Conservation (phyloP, 2,329 filamentous ascomycete genomes). For the Domatiomyces globalis region DNA sequence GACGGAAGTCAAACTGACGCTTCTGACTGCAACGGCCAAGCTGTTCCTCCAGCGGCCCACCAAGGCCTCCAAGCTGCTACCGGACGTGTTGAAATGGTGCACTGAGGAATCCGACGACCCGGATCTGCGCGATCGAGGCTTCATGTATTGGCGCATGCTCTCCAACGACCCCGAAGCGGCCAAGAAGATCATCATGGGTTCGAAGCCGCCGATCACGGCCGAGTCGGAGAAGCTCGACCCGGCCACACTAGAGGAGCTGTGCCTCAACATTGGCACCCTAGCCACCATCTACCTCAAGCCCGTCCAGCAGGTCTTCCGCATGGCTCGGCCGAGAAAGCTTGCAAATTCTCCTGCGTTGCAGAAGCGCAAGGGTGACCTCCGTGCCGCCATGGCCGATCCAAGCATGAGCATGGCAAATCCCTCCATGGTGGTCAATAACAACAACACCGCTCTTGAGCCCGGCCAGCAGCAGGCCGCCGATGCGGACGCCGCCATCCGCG, state of each 20-base stretch:
- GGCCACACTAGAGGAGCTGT: slow-evolving; percentile 87
- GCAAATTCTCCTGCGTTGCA: slow-evolving; percentile 77
- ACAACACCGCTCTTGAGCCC: slow-evolving; percentile 17
- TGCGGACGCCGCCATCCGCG: slow-evolving; percentile 51
- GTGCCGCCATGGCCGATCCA: slow-evolving; percentile 16
- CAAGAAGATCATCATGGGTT: slow-evolving; percentile 84
- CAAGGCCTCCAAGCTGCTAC: slow-evolving; percentile 83
- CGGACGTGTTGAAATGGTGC: slow-evolving; percentile 92
- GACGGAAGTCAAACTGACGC: slow-evolving; percentile 84
- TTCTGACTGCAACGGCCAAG: slow-evolving; percentile 93
- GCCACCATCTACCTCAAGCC: slow-evolving; percentile 97
- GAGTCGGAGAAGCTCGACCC: slow-evolving; percentile 91
- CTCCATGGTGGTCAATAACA: slow-evolving; percentile 19
- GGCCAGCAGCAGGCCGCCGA: slow-evolving; percentile 38
- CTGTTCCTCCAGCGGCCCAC: slow-evolving; percentile 94
- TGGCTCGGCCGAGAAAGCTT: slow-evolving; percentile 64
- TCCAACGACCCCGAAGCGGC: slow-evolving; percentile 82
- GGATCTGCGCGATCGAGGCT: slow-evolving; percentile 84
- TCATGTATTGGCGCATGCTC: slow-evolving; percentile 98
- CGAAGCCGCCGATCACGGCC: slow-evolving; percentile 90
- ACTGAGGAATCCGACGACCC: slow-evolving; percentile 99
- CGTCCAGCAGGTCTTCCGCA: slow-evolving; percentile 90
- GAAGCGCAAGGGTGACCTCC: slow-evolving; percentile 44
- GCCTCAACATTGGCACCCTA: slow-evolving; percentile 85
- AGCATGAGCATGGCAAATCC: slow-evolving; percentile 15